A percentile compares a stretch with the other conserved stretches of the same genome.
These are phyloP conservation scores for Hydrangea macrophylla DNA, from an alignment of 148 eudicot genomes.

Conservation along the genomic window DNA sequence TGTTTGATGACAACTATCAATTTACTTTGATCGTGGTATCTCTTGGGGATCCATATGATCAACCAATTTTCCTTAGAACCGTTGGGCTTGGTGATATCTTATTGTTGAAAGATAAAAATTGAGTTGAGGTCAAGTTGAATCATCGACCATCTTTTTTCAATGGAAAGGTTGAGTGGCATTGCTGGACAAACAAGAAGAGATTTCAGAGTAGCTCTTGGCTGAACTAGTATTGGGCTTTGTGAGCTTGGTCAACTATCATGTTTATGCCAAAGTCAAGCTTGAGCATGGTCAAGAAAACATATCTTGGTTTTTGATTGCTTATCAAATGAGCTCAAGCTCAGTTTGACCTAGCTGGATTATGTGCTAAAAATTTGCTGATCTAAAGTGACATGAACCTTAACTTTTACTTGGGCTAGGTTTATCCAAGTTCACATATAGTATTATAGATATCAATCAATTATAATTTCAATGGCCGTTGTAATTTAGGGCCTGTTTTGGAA, in stretches of 20 bases:
- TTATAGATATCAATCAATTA: no score
- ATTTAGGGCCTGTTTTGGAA: no score
- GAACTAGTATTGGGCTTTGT: not conserved
- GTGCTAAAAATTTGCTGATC: not conserved
- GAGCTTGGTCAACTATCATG: not conserved
- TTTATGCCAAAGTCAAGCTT: not conserved
- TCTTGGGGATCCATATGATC: not conserved
- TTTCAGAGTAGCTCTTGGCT: not conserved
- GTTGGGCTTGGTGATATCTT: not conserved
- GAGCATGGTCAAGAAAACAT: not conserved
- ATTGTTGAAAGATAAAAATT: not conserved
- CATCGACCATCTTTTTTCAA: not conserved
- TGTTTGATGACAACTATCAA: no score
- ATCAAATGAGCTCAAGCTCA: not conserved
- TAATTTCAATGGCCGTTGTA: no score
- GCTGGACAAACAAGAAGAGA: not conserved
- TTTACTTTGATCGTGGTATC: not conserved
- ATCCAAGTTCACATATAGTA: no score
- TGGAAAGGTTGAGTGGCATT: not conserved
- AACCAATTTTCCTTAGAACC: not conserved
- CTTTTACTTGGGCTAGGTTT: conserved; percentile 4
- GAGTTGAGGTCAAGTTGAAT: not conserved
- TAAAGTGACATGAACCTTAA: not conserved
- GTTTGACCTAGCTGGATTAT: not conserved
- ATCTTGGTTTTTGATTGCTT: not conserved